Percentiles rank a stretch among this genome's conserved stretches.
Evolutionary conservation across 805 yeast species (phyloP).

Genomic region (Metschnikowia cubensis): DNA sequence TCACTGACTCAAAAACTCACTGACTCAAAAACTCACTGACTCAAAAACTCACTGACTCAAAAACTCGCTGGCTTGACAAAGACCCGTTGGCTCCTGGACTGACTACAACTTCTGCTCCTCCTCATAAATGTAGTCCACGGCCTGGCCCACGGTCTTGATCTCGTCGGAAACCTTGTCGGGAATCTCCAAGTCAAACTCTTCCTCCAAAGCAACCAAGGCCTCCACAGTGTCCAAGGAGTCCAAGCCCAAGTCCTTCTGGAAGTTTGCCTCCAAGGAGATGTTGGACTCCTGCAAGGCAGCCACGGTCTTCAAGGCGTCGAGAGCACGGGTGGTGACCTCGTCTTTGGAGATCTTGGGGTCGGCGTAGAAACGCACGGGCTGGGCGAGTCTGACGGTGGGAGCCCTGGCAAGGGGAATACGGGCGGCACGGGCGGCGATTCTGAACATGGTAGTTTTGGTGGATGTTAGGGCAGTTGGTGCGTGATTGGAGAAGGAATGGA

Average conservation of each 20-base stretch:
- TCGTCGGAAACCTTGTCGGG: slow-evolving; percentile 92
- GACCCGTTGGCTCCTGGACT: no score
- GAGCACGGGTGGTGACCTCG: slow-evolving; percentile 78
- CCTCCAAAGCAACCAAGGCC: slow-evolving; percentile 89
- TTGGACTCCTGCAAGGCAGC: slow-evolving; percentile 45
- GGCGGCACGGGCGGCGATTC: slow-evolving; percentile 49
- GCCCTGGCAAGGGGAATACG: slow-evolving; percentile 33
- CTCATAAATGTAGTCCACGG: slow-evolving; percentile 77
- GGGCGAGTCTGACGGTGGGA: slow-evolving; percentile 17
- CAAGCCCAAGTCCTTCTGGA: slow-evolving; percentile 73
- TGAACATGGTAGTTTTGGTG: slow-evolving; percentile 40
- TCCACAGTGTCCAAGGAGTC: slow-evolving; percentile 95
- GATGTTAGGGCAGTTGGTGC: neutral
- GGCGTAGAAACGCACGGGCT: slow-evolving; percentile 50
- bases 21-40: neutral
- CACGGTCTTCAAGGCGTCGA: slow-evolving; percentile 66
- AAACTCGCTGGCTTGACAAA: no score
- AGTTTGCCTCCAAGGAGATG: slow-evolving; percentile 45
- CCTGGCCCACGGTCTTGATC: slow-evolving; percentile 90
- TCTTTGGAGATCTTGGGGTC: slow-evolving; percentile 65
- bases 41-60: no score
- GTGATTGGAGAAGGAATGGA: neutral
- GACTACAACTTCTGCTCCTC: slow-evolving; percentile 46
- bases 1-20: no score
- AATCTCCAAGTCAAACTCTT: slow-evolving; percentile 69